phyloP scores from a whole-genome alignment of 305 asterid genomes.

The Rubia occidens region DNA sequence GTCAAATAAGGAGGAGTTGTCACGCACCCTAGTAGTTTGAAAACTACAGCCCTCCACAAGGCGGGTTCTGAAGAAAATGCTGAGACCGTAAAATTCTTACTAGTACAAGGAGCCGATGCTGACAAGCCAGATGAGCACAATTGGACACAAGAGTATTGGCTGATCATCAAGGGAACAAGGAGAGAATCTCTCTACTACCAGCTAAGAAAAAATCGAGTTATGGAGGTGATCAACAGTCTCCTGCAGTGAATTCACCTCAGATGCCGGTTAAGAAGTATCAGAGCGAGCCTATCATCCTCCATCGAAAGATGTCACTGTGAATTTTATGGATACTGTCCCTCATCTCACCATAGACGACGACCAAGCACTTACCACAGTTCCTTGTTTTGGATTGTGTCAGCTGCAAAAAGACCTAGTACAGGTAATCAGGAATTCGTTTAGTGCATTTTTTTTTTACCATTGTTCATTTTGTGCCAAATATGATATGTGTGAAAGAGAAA shows the following conservation, averaged over 20 bases:
- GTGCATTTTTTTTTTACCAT: no score
- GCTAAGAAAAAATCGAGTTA: slow-evolving; percentile 21
- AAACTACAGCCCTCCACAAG: slow-evolving; percentile 66
- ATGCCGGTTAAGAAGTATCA: slow-evolving; percentile 41
- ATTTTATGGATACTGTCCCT: slow-evolving; percentile 15
- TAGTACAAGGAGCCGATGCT: slow-evolving; percentile 51
- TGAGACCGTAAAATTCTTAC: slow-evolving; percentile 45
- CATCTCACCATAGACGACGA: slow-evolving; percentile 21
- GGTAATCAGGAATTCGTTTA: slow-evolving; percentile 25
- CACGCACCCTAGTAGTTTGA: slow-evolving; percentile 34
- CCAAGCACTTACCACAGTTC: slow-evolving; percentile 41
- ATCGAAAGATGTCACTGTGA: slow-evolving; percentile 15
- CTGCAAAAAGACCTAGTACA: slow-evolving; percentile 29
- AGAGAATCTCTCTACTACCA: slow-evolving; percentile 40
- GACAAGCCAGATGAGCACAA: slow-evolving; percentile 54
- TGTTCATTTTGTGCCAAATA: neutral
- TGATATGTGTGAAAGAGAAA: neutral
- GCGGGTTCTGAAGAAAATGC: slow-evolving; percentile 55
- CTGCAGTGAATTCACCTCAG: slow-evolving; percentile 6
- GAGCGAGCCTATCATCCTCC: slow-evolving; percentile 47
- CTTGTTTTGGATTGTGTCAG: slow-evolving; percentile 63
- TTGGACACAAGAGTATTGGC: slow-evolving; percentile 65
- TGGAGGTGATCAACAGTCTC: neutral
- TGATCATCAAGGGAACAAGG: slow-evolving; percentile 49
- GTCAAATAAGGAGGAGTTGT: slow-evolving; percentile 52